Evolutionary conservation across 192 early-diverging fungal genomes (phyloP).

Genomic region (Coemansia sp.): DNA sequence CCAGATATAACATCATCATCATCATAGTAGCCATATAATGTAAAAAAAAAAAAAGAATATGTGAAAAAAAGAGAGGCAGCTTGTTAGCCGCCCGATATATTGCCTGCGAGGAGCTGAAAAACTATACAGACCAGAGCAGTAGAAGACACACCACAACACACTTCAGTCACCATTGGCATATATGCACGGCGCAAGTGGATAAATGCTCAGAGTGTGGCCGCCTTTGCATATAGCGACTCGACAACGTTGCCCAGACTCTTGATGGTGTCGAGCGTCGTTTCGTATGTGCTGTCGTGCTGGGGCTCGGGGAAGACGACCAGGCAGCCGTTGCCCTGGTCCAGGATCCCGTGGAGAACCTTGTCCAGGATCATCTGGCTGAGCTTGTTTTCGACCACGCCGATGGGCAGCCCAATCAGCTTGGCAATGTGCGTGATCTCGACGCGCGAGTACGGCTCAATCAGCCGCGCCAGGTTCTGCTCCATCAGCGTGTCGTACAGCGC

Average conservation of each 20-base stretch:
- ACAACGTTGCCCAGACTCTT: constrained; percentile 97
- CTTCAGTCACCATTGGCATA: not conserved
- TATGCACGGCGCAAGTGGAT: constrained; percentile 5
- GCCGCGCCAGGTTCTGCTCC: constrained; percentile 93
- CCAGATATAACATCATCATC: not conserved
- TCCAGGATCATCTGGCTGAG: constrained; percentile 99
- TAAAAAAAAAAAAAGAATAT: not conserved
- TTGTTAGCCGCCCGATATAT: not conserved
- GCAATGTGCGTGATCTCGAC: constrained; percentile 97
- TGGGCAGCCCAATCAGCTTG: constrained; percentile 87
- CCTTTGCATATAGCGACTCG: constrained; percentile 93
- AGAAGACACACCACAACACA: not conserved
- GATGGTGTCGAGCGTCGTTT: constrained; percentile 89
- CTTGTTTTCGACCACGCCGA: constrained; percentile 92
- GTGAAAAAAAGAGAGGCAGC: not conserved
- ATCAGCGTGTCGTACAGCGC: constrained; percentile 94
- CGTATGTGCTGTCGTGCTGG: constrained; percentile 89
- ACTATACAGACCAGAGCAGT: constrained; percentile 5
- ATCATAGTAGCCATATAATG: not conserved
- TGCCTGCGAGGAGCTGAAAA: not conserved
- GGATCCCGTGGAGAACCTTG: constrained; percentile 89
- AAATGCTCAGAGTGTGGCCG: constrained; percentile 26
- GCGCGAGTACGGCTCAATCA: constrained; percentile 97
- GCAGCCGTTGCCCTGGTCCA: constrained; percentile 97
- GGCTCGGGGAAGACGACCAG: constrained; percentile 93